These are phyloP conservation scores for Dendrocalamus sinicus DNA, from an alignment of 176 grass and related monocot species.

Conservation along the genomic window DNA sequence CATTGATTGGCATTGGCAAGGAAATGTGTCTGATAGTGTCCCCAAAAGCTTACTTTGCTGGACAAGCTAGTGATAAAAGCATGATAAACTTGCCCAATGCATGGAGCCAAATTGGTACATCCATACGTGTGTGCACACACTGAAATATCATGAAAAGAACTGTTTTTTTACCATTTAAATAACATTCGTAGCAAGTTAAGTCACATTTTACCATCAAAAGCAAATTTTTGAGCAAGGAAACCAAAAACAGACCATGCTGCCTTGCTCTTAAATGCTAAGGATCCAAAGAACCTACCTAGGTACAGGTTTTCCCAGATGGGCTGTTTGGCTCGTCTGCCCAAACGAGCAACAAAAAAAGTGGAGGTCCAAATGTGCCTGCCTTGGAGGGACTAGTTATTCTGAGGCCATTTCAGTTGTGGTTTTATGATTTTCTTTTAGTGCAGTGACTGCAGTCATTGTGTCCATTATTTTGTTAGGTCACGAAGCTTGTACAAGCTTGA, in stretches of 20 bases:
- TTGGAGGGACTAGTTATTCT: slow-evolving; percentile 10
- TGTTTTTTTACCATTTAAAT: background rate
- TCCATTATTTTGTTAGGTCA: background rate
- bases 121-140: background rate
- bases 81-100: background rate
- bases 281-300: slow-evolving; percentile 8
- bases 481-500: background rate
- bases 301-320: background rate
- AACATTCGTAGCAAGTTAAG: background rate
- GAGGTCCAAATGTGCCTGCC: background rate
- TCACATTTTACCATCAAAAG: background rate
- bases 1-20: slow-evolving; percentile 3
- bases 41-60: background rate
- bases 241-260: background rate
- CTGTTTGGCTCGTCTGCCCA: background rate
- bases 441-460: background rate
- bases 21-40: background rate
- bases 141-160: slow-evolving; percentile 6
- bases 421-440: slow-evolving; percentile 2
- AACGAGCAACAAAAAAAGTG: background rate
- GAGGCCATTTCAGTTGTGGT: background rate
- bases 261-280: background rate
- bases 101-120: background rate
- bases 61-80: slow-evolving; percentile 7
- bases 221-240: background rate